phyloP scores from a whole-genome alignment of 192 early-diverging fungal species.

The Glomus cerebriforme region DNA sequence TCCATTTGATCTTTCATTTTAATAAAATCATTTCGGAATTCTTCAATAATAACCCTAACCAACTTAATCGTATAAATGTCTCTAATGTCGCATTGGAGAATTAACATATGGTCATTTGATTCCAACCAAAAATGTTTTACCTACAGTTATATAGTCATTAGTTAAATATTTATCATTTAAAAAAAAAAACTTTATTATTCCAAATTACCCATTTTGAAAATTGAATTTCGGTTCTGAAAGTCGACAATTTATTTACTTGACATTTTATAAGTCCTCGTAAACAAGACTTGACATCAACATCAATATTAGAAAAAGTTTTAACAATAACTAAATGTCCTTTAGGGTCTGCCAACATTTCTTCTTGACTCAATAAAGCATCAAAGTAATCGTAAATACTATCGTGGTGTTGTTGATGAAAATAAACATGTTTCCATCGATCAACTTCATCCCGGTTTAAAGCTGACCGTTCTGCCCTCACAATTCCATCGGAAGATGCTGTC shows the following conservation, averaged over 20 bases:
- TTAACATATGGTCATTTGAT: neutral
- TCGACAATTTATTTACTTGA: slow-evolving; percentile 12
- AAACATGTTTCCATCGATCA: slow-evolving; percentile 13
- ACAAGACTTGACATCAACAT: slow-evolving; percentile 3
- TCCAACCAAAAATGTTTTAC: slow-evolving; percentile 18
- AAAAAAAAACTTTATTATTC: no score
- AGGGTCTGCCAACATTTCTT: neutral
- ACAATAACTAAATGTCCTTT: neutral
- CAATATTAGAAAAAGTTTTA: slow-evolving; percentile 26
- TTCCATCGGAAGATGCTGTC: slow-evolving; percentile 21
- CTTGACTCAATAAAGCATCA: neutral
- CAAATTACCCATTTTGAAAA: neutral
- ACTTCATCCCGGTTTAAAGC: neutral
- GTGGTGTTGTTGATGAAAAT: slow-evolving; percentile 19
- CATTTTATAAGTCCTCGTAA: neutral
- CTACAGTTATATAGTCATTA: no score
- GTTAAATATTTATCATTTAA: no score
- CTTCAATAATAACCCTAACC: slow-evolving; percentile 7
- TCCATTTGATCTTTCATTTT: no score
- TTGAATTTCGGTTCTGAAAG: slow-evolving; percentile 5
- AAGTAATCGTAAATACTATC: slow-evolving; percentile 22
- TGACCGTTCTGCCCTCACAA: slow-evolving; percentile 17
- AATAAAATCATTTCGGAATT: neutral
- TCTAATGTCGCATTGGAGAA: slow-evolving; percentile 19
- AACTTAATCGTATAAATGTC: neutral